Percentiles rank a stretch among this genome's conserved stretches.
These are phyloP conservation scores for Russula emetica DNA, from an alignment of 768 basidiomycete species.

Conservation along the genomic window DNA sequence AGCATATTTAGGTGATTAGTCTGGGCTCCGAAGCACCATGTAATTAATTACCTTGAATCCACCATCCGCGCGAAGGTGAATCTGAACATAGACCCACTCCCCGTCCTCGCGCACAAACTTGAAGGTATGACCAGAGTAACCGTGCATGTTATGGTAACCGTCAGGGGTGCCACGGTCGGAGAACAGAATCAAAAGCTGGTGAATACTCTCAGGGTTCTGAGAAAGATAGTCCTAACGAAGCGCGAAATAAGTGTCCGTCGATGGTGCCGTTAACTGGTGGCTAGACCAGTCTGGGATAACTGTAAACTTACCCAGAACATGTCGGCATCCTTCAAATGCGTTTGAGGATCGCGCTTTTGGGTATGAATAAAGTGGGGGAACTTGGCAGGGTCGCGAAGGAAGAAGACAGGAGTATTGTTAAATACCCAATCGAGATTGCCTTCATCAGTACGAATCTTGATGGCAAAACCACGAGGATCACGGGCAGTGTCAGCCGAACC, in stretches of 20 bases:
- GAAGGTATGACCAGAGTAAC: constrained; percentile 90
- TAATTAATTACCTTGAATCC: constrained; percentile 65
- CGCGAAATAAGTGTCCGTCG: constrained; percentile 10
- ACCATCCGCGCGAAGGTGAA: constrained; percentile 72
- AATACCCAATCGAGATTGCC: constrained; percentile 92
- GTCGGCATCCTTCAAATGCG: constrained; percentile 84
- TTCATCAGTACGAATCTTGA: constrained; percentile 84
- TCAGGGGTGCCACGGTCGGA: constrained; percentile 94
- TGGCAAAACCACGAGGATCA: constrained; percentile 89
- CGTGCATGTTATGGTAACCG: constrained; percentile 84
- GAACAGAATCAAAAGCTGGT: constrained; percentile 86
- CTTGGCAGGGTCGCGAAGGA: constrained; percentile 80
- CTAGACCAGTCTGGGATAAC: too few relatives aligned
- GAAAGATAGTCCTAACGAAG: constrained; percentile 73
- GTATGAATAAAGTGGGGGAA: constrained; percentile 96
- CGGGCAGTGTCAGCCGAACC: constrained; percentile 91
- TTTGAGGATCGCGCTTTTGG: constrained; percentile 87
- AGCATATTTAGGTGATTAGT: not conserved
- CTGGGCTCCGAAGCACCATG: not conserved
- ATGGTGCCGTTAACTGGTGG: not conserved
- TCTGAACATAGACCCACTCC: constrained; percentile 79
- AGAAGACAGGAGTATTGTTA: constrained; percentile 92
- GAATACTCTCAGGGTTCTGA: constrained; percentile 84
- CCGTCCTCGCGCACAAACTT: constrained; percentile 85
- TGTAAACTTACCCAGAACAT: constrained; percentile 65